A percentile compares a stretch with the other conserved stretches of the same genome.
phyloP scores from a whole-genome alignment of 2,329 filamentous ascomycete species.

The Hymenoscyphus fraxineus region DNA sequence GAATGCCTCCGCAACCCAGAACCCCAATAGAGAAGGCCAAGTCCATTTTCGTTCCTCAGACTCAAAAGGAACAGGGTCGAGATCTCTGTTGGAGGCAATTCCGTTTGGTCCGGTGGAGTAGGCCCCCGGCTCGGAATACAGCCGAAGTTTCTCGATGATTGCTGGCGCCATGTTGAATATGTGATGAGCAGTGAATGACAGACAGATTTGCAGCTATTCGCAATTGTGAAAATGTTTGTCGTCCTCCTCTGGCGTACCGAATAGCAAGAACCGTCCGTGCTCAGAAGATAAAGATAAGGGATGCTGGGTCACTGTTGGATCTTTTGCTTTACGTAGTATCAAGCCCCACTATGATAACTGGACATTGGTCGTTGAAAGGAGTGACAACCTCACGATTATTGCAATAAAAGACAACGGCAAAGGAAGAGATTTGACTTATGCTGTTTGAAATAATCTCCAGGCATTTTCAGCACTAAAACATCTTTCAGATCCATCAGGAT shows the following conservation, averaged over 20 bases:
- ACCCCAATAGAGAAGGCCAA: conserved; percentile 25
- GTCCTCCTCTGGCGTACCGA: not conserved
- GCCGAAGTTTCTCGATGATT: conserved; percentile 18
- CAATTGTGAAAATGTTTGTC: not conserved
- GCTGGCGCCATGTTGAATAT: conserved; percentile 14
- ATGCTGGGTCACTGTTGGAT: not conserved
- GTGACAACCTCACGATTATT: not conserved
- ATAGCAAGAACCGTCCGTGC: not conserved
- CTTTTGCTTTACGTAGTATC: not conserved
- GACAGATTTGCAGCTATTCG: not conserved
- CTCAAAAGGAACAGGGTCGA: conserved; percentile 27
- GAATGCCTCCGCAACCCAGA: conserved; percentile 32
- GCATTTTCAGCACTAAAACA: not conserved
- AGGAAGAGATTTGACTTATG: not conserved
- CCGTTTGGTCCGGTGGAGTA: conserved; percentile 18
- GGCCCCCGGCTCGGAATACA: conserved; percentile 20
- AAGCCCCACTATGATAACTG: not conserved
- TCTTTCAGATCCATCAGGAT: not conserved
- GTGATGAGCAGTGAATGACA: not conserved
- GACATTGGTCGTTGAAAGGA: not conserved
- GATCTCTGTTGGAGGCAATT: conserved; percentile 23
- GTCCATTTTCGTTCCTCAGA: conserved; percentile 26
- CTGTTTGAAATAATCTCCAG: not conserved
- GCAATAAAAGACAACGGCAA: not conserved
- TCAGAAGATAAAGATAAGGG: not conserved